A percentile compares a stretch with the other conserved stretches of the same genome.
Evolutionary conservation across 441 rosid species (phyloP).

Genomic region (Gossypium laxum): DNA sequence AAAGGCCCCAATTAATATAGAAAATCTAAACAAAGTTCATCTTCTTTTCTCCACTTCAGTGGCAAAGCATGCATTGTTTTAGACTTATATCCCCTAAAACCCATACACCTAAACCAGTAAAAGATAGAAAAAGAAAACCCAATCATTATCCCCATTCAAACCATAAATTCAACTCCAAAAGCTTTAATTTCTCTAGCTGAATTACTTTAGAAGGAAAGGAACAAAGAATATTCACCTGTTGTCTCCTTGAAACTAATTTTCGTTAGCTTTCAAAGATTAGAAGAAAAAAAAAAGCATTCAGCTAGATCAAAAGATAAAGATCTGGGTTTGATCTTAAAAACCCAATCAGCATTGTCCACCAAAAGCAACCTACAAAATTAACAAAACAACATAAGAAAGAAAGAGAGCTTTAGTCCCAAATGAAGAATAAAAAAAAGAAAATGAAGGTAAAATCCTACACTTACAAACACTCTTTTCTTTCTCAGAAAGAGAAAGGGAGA

Average conservation of each 20-base stretch:
- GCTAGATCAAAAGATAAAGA: slow-evolving; percentile 33
- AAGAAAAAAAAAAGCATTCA: slow-evolving; percentile 9
- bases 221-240: slow-evolving; percentile 12
- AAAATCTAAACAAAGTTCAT: neutral
- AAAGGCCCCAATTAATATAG: neutral
- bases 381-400: slow-evolving; percentile 10
- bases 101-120: slow-evolving; percentile 19
- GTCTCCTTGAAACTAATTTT: slow-evolving; percentile 12
- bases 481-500: neutral
- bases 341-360: slow-evolving; percentile 19
- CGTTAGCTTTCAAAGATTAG: slow-evolving; percentile 18
- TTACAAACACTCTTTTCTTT: slow-evolving; percentile 14
- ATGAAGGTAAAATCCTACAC: slow-evolving; percentile 7
- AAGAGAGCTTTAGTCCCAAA: neutral
- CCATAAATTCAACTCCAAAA: slow-evolving; percentile 8
- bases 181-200: slow-evolving; percentile 13
- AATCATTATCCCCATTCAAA: slow-evolving; percentile 4
- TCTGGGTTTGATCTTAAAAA: slow-evolving; percentile 34
- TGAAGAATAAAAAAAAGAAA: neutral
- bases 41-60: neutral
- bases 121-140: neutral
- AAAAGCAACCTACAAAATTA: slow-evolving; percentile 17
- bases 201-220: slow-evolving; percentile 11
- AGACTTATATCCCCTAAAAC: slow-evolving; percentile 11
- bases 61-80: slow-evolving; percentile 7